Conservation (phyloP, 345 rosid genomes). For the Heritiera littoralis region DNA sequence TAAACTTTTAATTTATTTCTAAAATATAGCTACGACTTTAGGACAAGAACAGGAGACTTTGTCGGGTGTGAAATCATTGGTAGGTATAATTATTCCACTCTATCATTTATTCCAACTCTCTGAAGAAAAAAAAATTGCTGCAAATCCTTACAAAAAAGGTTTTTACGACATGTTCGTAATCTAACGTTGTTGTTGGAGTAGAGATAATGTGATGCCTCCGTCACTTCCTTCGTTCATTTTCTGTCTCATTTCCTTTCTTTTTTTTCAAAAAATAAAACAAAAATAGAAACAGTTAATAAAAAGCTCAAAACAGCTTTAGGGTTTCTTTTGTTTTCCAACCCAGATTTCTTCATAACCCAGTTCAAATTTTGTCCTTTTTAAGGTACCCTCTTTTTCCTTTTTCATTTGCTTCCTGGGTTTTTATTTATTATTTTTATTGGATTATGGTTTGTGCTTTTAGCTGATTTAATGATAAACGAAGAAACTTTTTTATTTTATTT, state of each 20-base stretch:
- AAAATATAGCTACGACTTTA: background rate
- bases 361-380: constrained; percentile 1
- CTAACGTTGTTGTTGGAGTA: background rate
- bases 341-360: constrained; percentile 20
- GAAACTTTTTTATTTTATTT: background rate
- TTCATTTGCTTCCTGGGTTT: background rate
- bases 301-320: background rate
- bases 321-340: constrained; percentile 13
- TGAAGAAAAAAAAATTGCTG: no score
- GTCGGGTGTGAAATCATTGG: background rate
- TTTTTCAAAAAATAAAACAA: background rate
- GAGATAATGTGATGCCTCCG: background rate
- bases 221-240: background rate
- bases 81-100: constrained; percentile 8
- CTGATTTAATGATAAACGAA: background rate
- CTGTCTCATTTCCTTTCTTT: constrained; percentile 16
- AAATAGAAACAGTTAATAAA: no score
- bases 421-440: background rate
- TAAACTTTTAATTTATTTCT: background rate
- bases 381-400: constrained; percentile 24
- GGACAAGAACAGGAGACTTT: background rate
- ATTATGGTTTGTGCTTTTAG: constrained; percentile 2
- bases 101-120: background rate
- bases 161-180: constrained; percentile 18
- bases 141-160: background rate